Conservation (phyloP, 75 land plant genomes). For the Azolla pinnata region DNA sequence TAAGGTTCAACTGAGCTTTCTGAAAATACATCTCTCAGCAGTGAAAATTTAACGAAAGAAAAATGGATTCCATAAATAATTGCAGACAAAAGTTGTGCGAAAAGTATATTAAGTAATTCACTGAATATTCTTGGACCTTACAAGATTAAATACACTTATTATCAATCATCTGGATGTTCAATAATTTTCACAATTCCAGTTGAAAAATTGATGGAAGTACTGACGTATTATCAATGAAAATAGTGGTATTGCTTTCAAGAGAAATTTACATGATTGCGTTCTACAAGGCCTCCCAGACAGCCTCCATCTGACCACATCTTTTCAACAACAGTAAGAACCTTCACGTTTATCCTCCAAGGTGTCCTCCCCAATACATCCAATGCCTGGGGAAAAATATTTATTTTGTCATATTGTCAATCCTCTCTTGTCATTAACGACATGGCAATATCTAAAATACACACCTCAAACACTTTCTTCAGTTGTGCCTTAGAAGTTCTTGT, state of each 20-base stretch:
- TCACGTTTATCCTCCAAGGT: constrained; percentile 70
- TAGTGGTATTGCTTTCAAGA: background rate
- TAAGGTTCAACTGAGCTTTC: too few relatives aligned
- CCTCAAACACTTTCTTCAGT: background rate
- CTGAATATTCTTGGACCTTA: too few relatives aligned
- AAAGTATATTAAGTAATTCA: too few relatives aligned
- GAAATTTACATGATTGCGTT: constrained; percentile 58
- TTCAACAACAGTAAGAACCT: constrained; percentile 58
- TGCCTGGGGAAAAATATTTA: constrained; percentile 37
- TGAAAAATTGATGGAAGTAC: too few relatives aligned
- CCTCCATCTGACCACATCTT: constrained; percentile 64
- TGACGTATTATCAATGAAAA: background rate
- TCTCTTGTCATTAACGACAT: background rate
- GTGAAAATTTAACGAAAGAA: too few relatives aligned
- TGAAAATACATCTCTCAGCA: too few relatives aligned
- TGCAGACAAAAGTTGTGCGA: too few relatives aligned
- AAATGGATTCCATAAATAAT: too few relatives aligned
- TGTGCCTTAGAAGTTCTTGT: background rate
- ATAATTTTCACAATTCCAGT: background rate
- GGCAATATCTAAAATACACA: background rate
- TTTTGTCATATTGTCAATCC: background rate
- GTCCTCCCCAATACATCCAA: constrained; percentile 70
- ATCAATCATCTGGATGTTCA: too few relatives aligned
- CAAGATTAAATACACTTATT: too few relatives aligned
- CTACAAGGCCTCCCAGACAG: constrained; percentile 57